Evolutionary conservation across 495 filamentous ascomycete species (phyloP), one percentile per base, ranked within the genome.

Genomic region (Penicillium subrubescens): DNA sequence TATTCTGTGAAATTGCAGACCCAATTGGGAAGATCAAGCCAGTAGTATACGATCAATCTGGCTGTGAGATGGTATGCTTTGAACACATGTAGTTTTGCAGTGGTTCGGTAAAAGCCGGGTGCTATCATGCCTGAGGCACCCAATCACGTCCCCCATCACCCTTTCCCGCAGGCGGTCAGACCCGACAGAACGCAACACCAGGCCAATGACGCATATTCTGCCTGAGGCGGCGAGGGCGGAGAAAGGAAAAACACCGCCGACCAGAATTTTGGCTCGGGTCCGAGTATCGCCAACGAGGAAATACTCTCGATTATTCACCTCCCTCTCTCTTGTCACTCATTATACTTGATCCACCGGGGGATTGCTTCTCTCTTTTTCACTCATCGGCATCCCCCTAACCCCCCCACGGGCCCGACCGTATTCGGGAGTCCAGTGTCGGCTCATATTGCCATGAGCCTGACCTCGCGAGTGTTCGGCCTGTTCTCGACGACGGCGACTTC

Each of bases 361-460:
- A 39, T 62, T 71, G 33, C 62, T 62, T 61, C 60, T 56, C 61
- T 62, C 54, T 61, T 57, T 61, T 46, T 54, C 37, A 56, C 25
- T 8, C n/a, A 31, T 62, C 61, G 58, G 65, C 60, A 67, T 48
- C 60, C 61, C 59, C 51, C 56, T 54, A 50, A 60, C 60, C 54
- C 67, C 71, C 60, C 54, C 67, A 70, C 70, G 67, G 73, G 65
- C 68, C 74, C 70, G 71, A 71, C 73, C 64, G 69, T 67, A 67
- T 64, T 66, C 73, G 58, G 71, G 77, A 68, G 65, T 72, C 62
- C 66, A 73, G 71, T 71, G 50, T 63, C 55, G 62, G 63, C 65
- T 55, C 63, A 73, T 71, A 67, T 74, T 81, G 79, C 75, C 73
- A 81, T 81, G 79, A 81, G 78, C 72, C 70, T 79, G 72, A 77